Conservation (phyloP, 2,329 filamentous ascomycete genomes). For the Whalleya microplaca region DNA sequence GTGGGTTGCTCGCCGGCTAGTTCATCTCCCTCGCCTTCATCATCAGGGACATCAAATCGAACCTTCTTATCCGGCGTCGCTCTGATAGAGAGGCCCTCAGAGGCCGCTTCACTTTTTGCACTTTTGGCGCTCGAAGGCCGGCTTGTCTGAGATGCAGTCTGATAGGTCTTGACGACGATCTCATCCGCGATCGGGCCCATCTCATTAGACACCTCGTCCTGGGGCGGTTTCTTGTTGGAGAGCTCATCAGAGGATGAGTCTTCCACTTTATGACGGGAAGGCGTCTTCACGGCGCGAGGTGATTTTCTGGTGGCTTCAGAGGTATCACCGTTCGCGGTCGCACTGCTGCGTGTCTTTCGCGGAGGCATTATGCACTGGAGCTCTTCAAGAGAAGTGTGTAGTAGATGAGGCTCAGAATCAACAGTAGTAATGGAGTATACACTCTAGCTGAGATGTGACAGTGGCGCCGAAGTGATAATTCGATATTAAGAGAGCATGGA, state of each 20-base stretch:
- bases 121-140: slow-evolving; percentile 21
- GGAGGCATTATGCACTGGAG: slow-evolving; percentile 19
- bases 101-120: not conserved
- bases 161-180: slow-evolving; percentile 13
- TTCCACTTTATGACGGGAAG: not conserved
- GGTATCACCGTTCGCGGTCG: not conserved
- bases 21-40: slow-evolving; percentile 19
- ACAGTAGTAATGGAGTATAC: not conserved
- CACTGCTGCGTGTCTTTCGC: slow-evolving; percentile 11
- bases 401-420: not conserved
- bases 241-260: slow-evolving; percentile 18
- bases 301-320: slow-evolving; percentile 13
- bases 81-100: slow-evolving; percentile 2
- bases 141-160: slow-evolving; percentile 7
- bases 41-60: slow-evolving; percentile 10
- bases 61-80: slow-evolving; percentile 17
- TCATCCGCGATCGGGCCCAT: slow-evolving; percentile 6
- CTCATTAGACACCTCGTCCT: not conserved
- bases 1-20: slow-evolving; percentile 16
- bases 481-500: no score
- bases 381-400: not conserved
- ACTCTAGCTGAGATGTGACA: no score
- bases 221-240: not conserved
- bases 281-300: slow-evolving; percentile 7
- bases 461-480: no score